Percentiles rank a stretch among this genome's conserved stretches.
Evolutionary conservation across 805 yeast genomes (phyloP).

Genomic region (Metschnikowia lunata): DNA sequence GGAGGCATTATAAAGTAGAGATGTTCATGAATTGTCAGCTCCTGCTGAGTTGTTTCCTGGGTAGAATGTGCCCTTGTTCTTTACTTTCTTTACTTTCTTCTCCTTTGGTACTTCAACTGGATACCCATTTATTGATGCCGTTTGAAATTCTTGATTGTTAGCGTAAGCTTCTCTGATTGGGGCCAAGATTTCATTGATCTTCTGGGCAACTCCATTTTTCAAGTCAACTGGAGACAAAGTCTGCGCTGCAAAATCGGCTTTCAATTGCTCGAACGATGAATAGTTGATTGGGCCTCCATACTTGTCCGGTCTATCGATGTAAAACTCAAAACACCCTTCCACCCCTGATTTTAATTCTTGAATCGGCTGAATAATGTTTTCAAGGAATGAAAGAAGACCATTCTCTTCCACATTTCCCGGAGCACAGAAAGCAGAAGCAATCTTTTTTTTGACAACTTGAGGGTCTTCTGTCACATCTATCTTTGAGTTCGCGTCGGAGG

Average conservation of each 20-base stretch:
- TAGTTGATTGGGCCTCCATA: constrained; percentile 91
- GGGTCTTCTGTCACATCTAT: constrained; percentile 91
- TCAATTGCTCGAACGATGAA: constrained; percentile 61
- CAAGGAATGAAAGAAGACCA: constrained; percentile 82
- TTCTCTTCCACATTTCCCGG: constrained; percentile 89
- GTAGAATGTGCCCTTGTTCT: constrained; percentile 85
- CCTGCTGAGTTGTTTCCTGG: constrained; percentile 50
- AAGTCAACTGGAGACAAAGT: constrained; percentile 89
- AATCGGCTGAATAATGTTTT: constrained; percentile 81
- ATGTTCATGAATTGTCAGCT: neutral
- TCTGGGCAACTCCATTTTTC: constrained; percentile 86
- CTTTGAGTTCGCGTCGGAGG: constrained; percentile 97
- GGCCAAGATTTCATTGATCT: constrained; percentile 71
- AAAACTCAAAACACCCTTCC: constrained; percentile 55
- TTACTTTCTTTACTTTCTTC: constrained; percentile 69
- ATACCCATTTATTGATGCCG: constrained; percentile 74
- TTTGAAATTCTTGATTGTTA: constrained; percentile 65
- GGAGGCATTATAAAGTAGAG: too few relatives aligned
- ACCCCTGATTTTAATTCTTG: constrained; percentile 66
- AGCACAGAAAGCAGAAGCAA: constrained; percentile 88
- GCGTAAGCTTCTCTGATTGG: constrained; percentile 76
- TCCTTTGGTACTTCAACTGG: constrained; percentile 64
- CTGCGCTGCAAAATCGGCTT: constrained; percentile 66
- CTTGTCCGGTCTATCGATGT: constrained; percentile 88
- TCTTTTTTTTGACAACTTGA: constrained; percentile 81